Percentiles rank a stretch among this genome's conserved stretches.
Evolutionary conservation across 2,329 filamentous ascomycete genomes (phyloP).

Genomic region (Colletotrichum orbiculare): DNA sequence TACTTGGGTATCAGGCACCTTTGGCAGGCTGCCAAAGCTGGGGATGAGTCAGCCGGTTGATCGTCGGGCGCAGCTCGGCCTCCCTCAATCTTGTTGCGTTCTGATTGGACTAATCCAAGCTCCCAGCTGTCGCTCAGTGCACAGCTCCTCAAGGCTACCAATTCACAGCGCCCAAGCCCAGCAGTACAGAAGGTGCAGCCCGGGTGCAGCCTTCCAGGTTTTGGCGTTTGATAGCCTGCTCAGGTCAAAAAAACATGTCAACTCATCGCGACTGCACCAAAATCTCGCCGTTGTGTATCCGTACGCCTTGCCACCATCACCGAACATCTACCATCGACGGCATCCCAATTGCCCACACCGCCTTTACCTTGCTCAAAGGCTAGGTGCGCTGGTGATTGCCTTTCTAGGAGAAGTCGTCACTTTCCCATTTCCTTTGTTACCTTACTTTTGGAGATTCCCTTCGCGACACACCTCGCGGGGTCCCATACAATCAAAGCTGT

Average conservation of each 20-base stretch:
- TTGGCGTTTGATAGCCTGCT: neutral
- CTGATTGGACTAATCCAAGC: constrained; percentile 18
- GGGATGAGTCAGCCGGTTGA: constrained; percentile 28
- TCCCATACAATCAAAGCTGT: neutral
- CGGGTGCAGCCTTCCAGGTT: constrained; percentile 20
- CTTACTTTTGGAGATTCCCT: neutral
- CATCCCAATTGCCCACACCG: constrained; percentile 1
- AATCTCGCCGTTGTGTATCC: constrained; percentile 23
- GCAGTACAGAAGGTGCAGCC: too few relatives aligned
- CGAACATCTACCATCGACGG: too few relatives aligned
- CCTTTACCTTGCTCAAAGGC: constrained; percentile 2
- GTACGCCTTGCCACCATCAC: too few relatives aligned
- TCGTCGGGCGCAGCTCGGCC: neutral
- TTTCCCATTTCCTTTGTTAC: constrained; percentile 10
- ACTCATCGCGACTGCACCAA: constrained; percentile 28
- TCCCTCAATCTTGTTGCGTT: neutral
- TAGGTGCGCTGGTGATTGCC: neutral
- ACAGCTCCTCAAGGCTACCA: too few relatives aligned
- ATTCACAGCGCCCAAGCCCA: too few relatives aligned
- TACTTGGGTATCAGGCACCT: too few relatives aligned
- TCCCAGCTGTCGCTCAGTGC: constrained; percentile 1
- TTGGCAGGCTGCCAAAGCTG: neutral
- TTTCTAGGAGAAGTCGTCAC: neutral
- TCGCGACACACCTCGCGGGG: constrained; percentile 1
- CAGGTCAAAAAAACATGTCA: constrained; percentile 27